Percentiles rank a stretch among this genome's conserved stretches.
phyloP scores from a whole-genome alignment of 192 early-diverging fungal genomes.

The Radiomyces spectabilis region DNA sequence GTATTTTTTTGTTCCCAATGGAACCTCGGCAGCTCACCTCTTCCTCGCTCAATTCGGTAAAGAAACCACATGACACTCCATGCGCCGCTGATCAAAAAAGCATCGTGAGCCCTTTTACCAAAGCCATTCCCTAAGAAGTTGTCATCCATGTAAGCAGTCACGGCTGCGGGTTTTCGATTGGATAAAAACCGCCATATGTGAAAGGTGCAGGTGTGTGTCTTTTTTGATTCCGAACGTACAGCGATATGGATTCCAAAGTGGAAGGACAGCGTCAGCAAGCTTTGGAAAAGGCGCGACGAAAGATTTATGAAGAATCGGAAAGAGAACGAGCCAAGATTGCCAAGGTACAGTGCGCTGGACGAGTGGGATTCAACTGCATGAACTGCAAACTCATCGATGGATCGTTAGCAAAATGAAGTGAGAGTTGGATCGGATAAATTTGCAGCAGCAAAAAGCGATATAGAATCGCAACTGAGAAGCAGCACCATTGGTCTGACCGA shows the following conservation, averaged over 20 bases:
- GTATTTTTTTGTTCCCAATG: neutral
- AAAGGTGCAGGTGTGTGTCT: too few species aligned
- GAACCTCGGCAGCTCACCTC: too few species aligned
- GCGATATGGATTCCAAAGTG: constrained; percentile 19
- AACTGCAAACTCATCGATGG: neutral
- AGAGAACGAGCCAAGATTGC: constrained; percentile 65
- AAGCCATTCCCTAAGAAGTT: neutral
- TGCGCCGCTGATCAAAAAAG: neutral
- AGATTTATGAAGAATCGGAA: constrained; percentile 63
- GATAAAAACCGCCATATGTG: neutral
- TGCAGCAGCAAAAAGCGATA: constrained; percentile 62
- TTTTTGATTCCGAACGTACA: neutral
- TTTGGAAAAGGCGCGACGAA: constrained; percentile 63
- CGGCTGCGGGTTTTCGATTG: neutral
- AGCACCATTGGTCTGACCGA: constrained; percentile 85
- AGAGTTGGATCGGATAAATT: constrained; percentile 69
- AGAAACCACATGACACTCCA: neutral
- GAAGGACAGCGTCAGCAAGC: constrained; percentile 52
- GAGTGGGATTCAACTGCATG: neutral
- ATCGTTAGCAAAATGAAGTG: constrained; percentile 56
- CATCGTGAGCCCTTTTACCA: neutral
- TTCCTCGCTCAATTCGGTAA: neutral
- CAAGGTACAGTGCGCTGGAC: constrained; percentile 30
- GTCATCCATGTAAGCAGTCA: neutral
- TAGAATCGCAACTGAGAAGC: constrained; percentile 80